Evolutionary conservation across 2,329 filamentous ascomycete genomes (phyloP), one percentile per base, ranked within the genome.

Genomic region (Aciculosporium take): DNA sequence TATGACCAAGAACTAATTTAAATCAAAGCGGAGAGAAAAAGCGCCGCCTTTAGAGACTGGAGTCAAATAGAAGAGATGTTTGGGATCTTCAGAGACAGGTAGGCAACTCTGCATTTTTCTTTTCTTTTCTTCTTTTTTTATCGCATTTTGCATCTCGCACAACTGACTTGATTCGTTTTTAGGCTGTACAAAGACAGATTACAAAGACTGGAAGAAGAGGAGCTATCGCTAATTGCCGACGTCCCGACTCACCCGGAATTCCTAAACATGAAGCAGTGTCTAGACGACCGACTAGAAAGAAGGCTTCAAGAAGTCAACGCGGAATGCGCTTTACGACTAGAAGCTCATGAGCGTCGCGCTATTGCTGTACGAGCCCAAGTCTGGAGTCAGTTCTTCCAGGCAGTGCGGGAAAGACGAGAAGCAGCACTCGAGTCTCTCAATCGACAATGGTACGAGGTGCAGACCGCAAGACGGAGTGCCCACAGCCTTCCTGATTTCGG

Each of bases 181-280:
- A 93, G 87, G 49, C 72, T 95, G 32, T 91, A 88, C 59, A 85
- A 91, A 55, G 89, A 96, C 59, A 77, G 86, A 47, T 72, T 98
- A 18, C 80, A 84, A 39, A 79, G 84, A 53, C 69, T 94, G 42
- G 87, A 94, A 52, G 65, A 71, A 49, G 76, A 81, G 58, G 77
- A 81, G 53, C 70, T 69, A 25, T 77, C 78, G 58, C 62, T 81
- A 15, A 60, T 67, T 42, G 66, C 72, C 50, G 67, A 72, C 36
- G 68, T 67, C 41, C 76, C 76, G n/a, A 81, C 77, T n/a, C 91
- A 98, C 57, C 84, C 86, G 28, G 89, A 94, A 58, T 89, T 88
- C 50, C 69, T 95, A 28, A 84, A 84, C 32, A 93, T 94, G 79
- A 80, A 93, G 58, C 78, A 85, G 56, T 87, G 82, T 56, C 74